Evolutionary conservation across 192 early-diverging fungal species (phyloP).

Genomic region (Funneliformis geosporum): DNA sequence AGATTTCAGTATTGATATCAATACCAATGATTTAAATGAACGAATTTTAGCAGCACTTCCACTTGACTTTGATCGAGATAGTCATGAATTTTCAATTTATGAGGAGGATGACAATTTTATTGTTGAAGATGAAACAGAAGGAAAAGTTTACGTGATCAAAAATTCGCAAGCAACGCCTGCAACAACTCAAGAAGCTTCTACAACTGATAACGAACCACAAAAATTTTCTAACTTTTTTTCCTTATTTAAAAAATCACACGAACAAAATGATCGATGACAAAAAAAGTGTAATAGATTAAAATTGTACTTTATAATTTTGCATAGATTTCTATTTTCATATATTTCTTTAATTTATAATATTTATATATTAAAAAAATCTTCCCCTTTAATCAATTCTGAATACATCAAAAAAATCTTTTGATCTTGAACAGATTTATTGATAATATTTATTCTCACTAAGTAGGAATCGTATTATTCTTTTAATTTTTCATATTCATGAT

Average conservation of each 20-base stretch:
- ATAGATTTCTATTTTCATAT: too few relatives aligned
- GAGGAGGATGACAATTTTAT: constrained; percentile 14
- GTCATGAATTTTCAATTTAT: not conserved
- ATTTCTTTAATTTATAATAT: too few relatives aligned
- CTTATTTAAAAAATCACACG: too few relatives aligned
- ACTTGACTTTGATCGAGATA: not conserved
- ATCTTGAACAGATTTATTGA: too few relatives aligned
- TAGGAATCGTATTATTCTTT: too few relatives aligned
- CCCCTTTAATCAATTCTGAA: too few relatives aligned
- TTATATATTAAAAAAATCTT: too few relatives aligned
- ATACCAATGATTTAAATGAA: not conserved
- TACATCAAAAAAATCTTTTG: too few relatives aligned
- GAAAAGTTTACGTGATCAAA: not conserved
- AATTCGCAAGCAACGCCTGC: not conserved
- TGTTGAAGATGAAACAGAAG: constrained; percentile 7
- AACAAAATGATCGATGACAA: not conserved
- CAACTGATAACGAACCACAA: not conserved
- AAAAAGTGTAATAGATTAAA: not conserved
- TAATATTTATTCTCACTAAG: too few relatives aligned
- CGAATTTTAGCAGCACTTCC: not conserved
- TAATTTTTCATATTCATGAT: too few relatives aligned
- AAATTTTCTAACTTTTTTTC: not conserved
- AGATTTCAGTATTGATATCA: not conserved
- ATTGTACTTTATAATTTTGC: too few relatives aligned
- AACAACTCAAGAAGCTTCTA: not conserved